Evolutionary conservation across 2,329 filamentous ascomycete genomes (phyloP), one percentile per base, ranked within the genome.

Genomic region (Didymella pomorum): DNA sequence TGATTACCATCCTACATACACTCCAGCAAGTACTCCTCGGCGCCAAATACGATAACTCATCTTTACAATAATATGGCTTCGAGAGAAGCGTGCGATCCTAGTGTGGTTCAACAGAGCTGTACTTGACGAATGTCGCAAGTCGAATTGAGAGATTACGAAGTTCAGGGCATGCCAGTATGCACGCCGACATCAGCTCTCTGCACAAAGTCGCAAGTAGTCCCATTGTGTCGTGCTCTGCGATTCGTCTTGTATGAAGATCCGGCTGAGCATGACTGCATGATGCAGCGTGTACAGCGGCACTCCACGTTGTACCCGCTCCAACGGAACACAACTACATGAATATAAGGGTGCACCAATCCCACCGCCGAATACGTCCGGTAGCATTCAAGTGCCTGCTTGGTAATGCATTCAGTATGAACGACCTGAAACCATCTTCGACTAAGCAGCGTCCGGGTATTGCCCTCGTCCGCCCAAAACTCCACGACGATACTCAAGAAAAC

Each of bases 401-500:
- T 7, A 7, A n/a, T 20, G 21, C 35, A 11, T 11, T 23, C 5
- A 18, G n/a, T 16, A 58, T 49, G 55, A 37, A 29, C 20, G 44
- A 39, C 26, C 20, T 29, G 11, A 18, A 51, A 7, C 1, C 10
- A 20, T 6, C 16, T 3, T 4, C 26, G 2, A 28, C 28, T 9
- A 20, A n/a, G 12, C 26, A 35, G n/a, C 57, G 52, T 9, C 55
- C 55, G 7, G 60, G 60, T 25, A 45, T 62, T 28, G 47, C 52
- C 1, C 29, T 62, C 9, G 56, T 62, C 3, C 29, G 51, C 9
- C 52, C 51, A 2, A 50, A 26, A 26, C 43, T 59, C 3, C 47
- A 49, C 16, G 42, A 48, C 9, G 28, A 47, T 12, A 56, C 51
- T 0, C 47, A 28, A n/a, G 47, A 59, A 20, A 56, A 42, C 43